Base-by-base conservation (phyloP, 148 eudicot genomes). In the Rhododendron molle region DNA sequence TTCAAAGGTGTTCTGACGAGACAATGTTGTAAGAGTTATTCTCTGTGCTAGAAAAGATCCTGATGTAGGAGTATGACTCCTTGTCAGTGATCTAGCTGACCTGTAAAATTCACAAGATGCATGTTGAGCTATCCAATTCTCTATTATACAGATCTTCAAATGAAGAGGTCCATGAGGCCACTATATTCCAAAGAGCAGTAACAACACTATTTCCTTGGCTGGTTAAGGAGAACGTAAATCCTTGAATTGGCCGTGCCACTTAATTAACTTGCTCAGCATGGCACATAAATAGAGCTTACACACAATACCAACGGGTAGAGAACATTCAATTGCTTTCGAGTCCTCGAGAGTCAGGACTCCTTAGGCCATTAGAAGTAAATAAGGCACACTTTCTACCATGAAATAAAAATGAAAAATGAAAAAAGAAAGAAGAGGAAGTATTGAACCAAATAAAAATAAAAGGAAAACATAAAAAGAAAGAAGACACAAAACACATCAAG, bases 61-160 rank as follows among this genome's bases (percentile, higher is more conserved):
- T 86, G 77, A 69, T 40, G 93, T 83, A 32, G 96, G 93, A 83
- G 95, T 94, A 85, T 90, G 91, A 83, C 95, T 91, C 52, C 90
- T 89, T 20, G 94, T 76, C 40, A 94, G 86, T 72, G 92, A 94
- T 87, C 97, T 93, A n/a, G 97, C 97, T 71, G 97, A 94, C 89
- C 95, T 94, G 89, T 78, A 76, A 47, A 73, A 89, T 86, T 50
- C 81, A 81, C n/a, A 71, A 71, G 38, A 71, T 32, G 20, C 74
- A 7, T 71, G 14, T 30, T 71, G 21, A 28, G 18, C 26, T 47
- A 49, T 78, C 32, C 18, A 84, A 50, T 74, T 32, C 62, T 32
- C 21, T 21, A 26, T 18, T 18, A 1, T 54, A 54, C 0, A 0
- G 20, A 52, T 32, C 28, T 52, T 80, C 65, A 34, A 56, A 80